Percentiles rank a stretch among this genome's conserved stretches.
Evolutionary conservation across 148 eudicot genomes (phyloP).

Genomic region (Chenopodium berlandieri): DNA sequence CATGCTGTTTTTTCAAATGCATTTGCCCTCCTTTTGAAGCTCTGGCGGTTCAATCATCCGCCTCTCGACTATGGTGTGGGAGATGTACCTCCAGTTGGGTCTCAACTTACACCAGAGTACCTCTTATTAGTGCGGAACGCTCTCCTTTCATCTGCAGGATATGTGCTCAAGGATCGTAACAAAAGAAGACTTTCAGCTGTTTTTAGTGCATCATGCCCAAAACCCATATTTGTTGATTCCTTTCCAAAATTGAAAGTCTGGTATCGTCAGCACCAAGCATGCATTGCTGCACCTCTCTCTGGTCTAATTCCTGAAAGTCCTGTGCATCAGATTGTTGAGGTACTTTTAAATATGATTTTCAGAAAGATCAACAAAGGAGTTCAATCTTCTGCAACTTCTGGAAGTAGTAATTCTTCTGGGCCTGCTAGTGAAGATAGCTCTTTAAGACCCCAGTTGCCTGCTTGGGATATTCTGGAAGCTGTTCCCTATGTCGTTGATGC

Average conservation of each 20-base stretch:
- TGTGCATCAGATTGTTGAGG: conserved; percentile 80
- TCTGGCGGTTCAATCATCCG: conserved; percentile 93
- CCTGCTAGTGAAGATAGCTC: conserved; percentile 59
- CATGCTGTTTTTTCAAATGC: conserved; percentile 89
- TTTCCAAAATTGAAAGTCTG: conserved; percentile 85
- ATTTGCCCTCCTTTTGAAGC: conserved; percentile 82
- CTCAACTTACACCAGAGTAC: conserved; percentile 90
- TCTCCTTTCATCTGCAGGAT: conserved; percentile 60
- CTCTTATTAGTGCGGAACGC: conserved; percentile 77
- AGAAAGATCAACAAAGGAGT: conserved; percentile 57
- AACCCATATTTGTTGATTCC: conserved; percentile 77
- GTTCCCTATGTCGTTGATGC: conserved; percentile 97
- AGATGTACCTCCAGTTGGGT: conserved; percentile 95
- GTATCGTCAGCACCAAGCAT: conserved; percentile 91
- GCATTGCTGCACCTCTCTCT: conserved; percentile 87
- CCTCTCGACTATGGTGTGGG: conserved; percentile 89
- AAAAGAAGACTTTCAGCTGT: conserved; percentile 57
- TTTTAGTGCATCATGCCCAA: conserved; percentile 52
- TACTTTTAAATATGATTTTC: conserved; percentile 82
- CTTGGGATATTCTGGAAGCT: conserved; percentile 98
- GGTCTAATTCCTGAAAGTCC: conserved; percentile 79
- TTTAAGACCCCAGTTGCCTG: conserved; percentile 70
- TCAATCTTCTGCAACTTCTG: conserved; percentile 61
- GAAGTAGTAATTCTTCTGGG: conserved; percentile 84
- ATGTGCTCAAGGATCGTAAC: conserved; percentile 45